Base-by-base conservation (phyloP, 116 monocot genomes). In the Posidonia oceanica region DNA sequence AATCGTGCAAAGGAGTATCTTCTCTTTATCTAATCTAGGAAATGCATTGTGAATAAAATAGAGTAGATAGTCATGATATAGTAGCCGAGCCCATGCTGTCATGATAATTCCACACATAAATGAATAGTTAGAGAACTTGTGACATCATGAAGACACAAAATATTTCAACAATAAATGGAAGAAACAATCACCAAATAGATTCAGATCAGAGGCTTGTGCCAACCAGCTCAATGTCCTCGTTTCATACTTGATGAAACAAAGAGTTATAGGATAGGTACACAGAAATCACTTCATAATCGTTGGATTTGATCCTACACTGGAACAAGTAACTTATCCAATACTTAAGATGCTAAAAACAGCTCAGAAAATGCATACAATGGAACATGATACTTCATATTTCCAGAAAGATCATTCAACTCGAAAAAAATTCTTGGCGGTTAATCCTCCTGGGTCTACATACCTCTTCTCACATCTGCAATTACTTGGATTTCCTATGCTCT, bases 401-500 rank as follows among this genome's bases (percentile, higher is more conserved):
- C 23, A 61, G 14, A 22, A 11, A 36, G 12, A 29, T 23, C 12
- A 8, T 10, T 10, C 61, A 23, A 61, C 22, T 36, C 21, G 61
- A 14, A 61, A 23, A 60, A 60, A 1, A 44, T 48, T 48, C 48
- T 48, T 61, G 61, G 29, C 61, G 23, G 18, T 60, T 20, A 11
- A 60, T 12, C 3, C 23, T 61, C 61, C 14, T 23, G 2, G 29
- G 61, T 23, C 29, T 14, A 61, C 23, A 65, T 40, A 7, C 40
- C 40, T 65, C 41, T 41, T 12, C 7, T 3, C 20, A 69, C 14
- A n/a, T 2, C 36, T 36, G n/a, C 41, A 48, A 23, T 76, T 52
- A 77, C 72, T 77, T 77, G 13, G 77, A 56, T 38, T 73, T 78
- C 64, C 69, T 78, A 21, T 78, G 53, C 67, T 78, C 78, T 21